Evolutionary conservation across 352 stramenopile genomes (phyloP), one percentile per base, ranked within the genome.

Genomic region (Globisporangium acanthophoron): DNA sequence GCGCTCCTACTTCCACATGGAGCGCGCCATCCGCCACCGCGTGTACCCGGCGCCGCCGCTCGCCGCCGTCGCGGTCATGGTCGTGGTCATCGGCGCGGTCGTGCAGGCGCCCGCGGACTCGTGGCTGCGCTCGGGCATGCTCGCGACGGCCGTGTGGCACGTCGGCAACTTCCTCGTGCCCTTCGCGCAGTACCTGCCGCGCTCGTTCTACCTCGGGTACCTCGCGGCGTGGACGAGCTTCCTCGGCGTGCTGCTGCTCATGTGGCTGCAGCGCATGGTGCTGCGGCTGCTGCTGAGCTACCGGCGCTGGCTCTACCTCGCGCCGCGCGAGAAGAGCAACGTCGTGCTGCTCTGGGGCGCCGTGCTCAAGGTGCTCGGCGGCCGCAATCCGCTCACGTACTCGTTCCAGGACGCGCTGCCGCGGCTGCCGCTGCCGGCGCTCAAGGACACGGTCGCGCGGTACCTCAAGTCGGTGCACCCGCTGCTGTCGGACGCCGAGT

Each of bases 391-490:
- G 20, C 67, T 96, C 11, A 96, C 87, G 48, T 97, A 96, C 67
- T 89, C 81, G 55, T 97, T 94, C 62, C 96, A 99, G 67, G 72
- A 84, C 40, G 82, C 89, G 13, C 63, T 99, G 27, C 94, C 96
- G 7, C 77, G 83, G 13, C 76, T 98, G 41, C 96, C 96, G 11
- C 73, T 99, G 57, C 95, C 96, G 1, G 66, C 85, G 29, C 78
- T 99, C 12, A 93, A 97, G 57, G 90, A 98, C 48, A 98, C 96
- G 5, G 71, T 98, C 13, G 58, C 77, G 39, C 78, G 87, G 45
- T 98, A 98, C 61, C 69, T 98, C 33, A 84, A 94, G 63, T 97
- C 92, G 12, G 91, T 96, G 20, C 78, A 98, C 59, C 92, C 96
- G 35, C 65, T 99, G 41, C 68, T 97, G 18, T 83, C 77, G 3